Evolutionary conservation across 208 protist species (phyloP).

Genomic region (Trypanosoma theileri): DNA sequence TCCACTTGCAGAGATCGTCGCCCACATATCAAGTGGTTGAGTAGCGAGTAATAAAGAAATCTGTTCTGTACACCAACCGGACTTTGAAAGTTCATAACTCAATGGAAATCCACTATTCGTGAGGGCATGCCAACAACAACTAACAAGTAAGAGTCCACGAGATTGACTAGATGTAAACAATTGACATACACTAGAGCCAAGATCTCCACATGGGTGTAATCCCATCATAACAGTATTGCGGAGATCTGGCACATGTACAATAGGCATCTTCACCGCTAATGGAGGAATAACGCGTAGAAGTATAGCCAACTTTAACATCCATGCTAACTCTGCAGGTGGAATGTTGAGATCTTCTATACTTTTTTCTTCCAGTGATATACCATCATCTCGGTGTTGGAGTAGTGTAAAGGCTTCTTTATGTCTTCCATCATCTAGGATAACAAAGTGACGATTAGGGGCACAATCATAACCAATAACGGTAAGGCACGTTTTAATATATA

Average conservation of each 20-base stretch:
- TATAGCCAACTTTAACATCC: conserved; percentile 26
- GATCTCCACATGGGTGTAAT: conserved; percentile 86
- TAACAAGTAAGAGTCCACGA: conserved; percentile 80
- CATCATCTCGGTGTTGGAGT: neutral
- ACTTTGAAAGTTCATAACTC: conserved; percentile 44
- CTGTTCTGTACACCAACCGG: conserved; percentile 46
- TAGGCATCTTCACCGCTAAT: conserved; percentile 21
- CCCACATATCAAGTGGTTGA: conserved; percentile 86
- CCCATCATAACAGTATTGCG: conserved; percentile 72
- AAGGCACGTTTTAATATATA: conserved; percentile 19
- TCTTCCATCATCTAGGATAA: conserved; percentile 34
- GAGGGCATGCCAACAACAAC: conserved; percentile 90
- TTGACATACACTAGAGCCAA: conserved; percentile 81
- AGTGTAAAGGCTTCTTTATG: conserved; percentile 22
- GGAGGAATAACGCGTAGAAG: conserved; percentile 46
- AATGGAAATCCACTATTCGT: conserved; percentile 75
- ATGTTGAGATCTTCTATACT: conserved; percentile 4
- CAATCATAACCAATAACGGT: conserved; percentile 70
- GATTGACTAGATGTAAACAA: conserved; percentile 52
- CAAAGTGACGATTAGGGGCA: conserved; percentile 43
- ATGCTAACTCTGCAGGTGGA: conserved; percentile 30
- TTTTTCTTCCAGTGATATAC: neutral
- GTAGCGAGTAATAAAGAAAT: conserved; percentile 82
- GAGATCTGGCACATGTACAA: conserved; percentile 68
- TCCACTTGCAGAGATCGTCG: conserved; percentile 52